Evolutionary conservation across 495 filamentous ascomycete species (phyloP).

Genomic region (Filosporella fistucella): DNA sequence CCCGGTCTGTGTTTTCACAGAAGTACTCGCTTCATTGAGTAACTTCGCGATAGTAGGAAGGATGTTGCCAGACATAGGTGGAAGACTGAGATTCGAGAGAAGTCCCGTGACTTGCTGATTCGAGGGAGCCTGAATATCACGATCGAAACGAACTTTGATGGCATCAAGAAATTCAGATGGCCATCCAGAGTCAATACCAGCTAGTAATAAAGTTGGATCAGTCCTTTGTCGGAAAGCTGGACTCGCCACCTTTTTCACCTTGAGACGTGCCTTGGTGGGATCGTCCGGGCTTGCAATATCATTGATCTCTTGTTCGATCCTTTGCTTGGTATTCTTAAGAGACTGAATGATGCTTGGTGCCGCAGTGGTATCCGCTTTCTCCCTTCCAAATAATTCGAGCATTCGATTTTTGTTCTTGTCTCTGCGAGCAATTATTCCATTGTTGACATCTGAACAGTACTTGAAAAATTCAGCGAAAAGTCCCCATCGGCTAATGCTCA

Average conservation of each 20-base stretch:
- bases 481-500: conserved; percentile 13
- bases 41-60: not conserved
- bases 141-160: not conserved
- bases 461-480: conserved; percentile 21
- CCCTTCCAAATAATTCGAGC: not conserved
- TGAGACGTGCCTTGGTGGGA: not conserved
- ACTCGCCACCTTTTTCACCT: conserved; percentile 14
- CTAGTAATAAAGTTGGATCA: conserved; percentile 45
- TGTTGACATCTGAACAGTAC: not conserved
- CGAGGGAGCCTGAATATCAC: not conserved
- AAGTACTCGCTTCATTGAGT: not conserved
- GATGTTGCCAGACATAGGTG: not conserved
- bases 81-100: not conserved
- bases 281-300: not conserved
- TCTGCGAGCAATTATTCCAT: not conserved
- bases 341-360: not conserved
- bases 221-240: conserved; percentile 24
- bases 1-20: not conserved
- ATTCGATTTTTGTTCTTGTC: not conserved
- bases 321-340: not conserved
- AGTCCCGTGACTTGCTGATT: not conserved
- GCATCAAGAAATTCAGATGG: conserved; percentile 36
- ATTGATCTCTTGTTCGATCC: not conserved
- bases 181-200: conserved; percentile 40
- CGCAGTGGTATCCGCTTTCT: not conserved